Conservation (phyloP, 73 alveolate genomes). For the Paramecium caudatum region DNA sequence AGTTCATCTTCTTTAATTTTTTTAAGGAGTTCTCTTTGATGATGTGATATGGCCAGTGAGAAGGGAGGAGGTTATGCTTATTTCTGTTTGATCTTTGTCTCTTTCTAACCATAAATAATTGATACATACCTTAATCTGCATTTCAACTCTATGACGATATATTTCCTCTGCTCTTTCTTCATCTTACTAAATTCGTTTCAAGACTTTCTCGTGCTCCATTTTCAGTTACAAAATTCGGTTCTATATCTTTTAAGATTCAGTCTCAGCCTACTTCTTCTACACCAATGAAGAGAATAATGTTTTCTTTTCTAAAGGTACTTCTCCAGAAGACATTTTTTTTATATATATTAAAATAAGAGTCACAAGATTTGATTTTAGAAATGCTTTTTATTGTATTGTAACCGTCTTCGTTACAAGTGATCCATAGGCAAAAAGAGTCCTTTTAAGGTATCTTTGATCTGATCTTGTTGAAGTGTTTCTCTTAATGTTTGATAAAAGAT, state of each 20-base stretch:
- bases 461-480: conserved; percentile 23
- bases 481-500: not conserved
- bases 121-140: not conserved
- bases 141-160: conserved; percentile 11
- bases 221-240: conserved; percentile 26
- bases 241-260: conserved; percentile 1
- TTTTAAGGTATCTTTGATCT: conserved; percentile 31
- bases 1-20: conserved; percentile 30
- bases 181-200: not conserved
- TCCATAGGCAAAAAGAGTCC: conserved; percentile 21
- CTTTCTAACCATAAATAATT: not conserved
- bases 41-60: conserved; percentile 10
- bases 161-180: conserved; percentile 56
- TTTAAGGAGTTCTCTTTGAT: not conserved
- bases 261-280: conserved; percentile 1
- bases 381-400: not conserved
- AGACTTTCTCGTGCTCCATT: conserved; percentile 42
- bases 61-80: conserved; percentile 60
- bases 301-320: not conserved
- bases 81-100: conserved; percentile 1
- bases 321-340: conserved; percentile 23
- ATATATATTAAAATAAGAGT: not conserved
- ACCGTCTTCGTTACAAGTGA: not conserved
- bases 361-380: conserved; percentile 52
- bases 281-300: conserved; percentile 41